Evolutionary conservation across 2,329 filamentous ascomycete species (phyloP), one percentile per base, ranked within the genome.

Genomic region (Aschersonia sp.): DNA sequence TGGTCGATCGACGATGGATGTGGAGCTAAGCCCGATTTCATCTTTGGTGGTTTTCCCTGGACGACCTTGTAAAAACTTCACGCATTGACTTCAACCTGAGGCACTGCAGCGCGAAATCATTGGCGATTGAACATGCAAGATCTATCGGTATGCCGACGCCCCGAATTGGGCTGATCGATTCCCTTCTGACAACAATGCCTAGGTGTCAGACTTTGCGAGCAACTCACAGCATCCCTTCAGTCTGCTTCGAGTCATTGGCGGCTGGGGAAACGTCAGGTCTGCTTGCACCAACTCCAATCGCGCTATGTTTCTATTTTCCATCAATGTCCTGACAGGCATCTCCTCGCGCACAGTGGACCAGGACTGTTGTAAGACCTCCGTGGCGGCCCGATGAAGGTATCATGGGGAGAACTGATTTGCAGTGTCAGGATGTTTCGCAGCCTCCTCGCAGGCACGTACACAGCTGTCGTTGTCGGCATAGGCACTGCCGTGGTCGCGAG

Each of bases 401-500:
- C 22, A 22, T 22, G 22, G 22, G 22, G 22, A 22, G 32, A 44
- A 30, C 44, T 11, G 4, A 41, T 4, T 37, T n/a, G 14, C n/a
- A 11, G 12, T 30, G 44, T 12, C 10, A 55, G 54, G 29, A 56
- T 56, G 54, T 50, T 56, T 6, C 54, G 53, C n/a, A 54, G 54
- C 45, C 52, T 56, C 49, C n/a, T 55, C 1, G 50, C 54, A 11
- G 54, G 54, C 6, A 55, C 51, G 11, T 53, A 51, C 0, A 48
- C 51, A 1, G 54, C 54, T 10, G 48, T 52, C 4, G 48, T 52
- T 11, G 30, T 51, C 3, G 54, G 54, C 10, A 47, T 54, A 14
- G 41, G 50, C 2, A 46, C 49, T 12, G 47, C 49, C 2, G 45
- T 55, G 37, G 45, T 50, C 29, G 49, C 51, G 5, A 55, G 53